Conservation (phyloP, 2,329 filamentous ascomycete genomes). For the Epicoccum sorghinum region DNA sequence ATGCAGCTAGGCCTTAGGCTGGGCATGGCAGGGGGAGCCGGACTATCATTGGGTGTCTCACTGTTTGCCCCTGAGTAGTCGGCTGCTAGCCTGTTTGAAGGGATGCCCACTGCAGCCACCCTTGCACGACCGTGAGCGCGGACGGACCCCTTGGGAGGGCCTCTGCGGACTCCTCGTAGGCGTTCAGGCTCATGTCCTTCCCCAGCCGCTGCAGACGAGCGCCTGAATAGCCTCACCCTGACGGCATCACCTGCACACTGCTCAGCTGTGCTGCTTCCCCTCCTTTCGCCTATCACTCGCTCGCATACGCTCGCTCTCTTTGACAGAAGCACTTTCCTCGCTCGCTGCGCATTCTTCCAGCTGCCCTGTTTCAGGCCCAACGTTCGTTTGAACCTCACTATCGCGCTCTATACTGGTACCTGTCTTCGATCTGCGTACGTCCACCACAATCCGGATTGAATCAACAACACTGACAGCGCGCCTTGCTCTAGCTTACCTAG, state of each 20-base stretch:
- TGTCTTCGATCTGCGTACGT: slow-evolving; percentile 33
- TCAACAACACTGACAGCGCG: slow-evolving; percentile 26
- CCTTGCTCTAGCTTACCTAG: slow-evolving; percentile 21
- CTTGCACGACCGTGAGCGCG: slow-evolving; percentile 31
- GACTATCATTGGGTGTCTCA: slow-evolving; percentile 26
- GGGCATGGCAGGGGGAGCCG: slow-evolving; percentile 20
- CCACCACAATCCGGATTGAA: slow-evolving; percentile 17
- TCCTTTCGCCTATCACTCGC: slow-evolving; percentile 34
- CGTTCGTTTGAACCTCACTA: slow-evolving; percentile 17
- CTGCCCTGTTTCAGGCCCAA: slow-evolving; percentile 21
- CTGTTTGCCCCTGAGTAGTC: slow-evolving; percentile 31
- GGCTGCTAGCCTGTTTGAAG: slow-evolving; percentile 28
- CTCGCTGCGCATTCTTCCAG: slow-evolving; percentile 24
- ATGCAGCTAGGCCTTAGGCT: slow-evolving; percentile 19
- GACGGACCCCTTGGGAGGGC: slow-evolving; percentile 27
- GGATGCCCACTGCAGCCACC: slow-evolving; percentile 27
- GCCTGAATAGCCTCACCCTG: slow-evolving; percentile 39
- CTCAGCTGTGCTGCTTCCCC: slow-evolving; percentile 46
- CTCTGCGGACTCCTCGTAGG: slow-evolving; percentile 29
- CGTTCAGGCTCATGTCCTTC: slow-evolving; percentile 34
- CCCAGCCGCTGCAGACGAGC: slow-evolving; percentile 36
- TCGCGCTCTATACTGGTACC: slow-evolving; percentile 21
- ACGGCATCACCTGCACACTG: slow-evolving; percentile 36
- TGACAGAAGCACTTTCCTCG: slow-evolving; percentile 43
- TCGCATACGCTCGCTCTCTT: slow-evolving; percentile 35